Evolutionary conservation across 345 rosid genomes (phyloP).

Genomic region (Populus euphratica): DNA sequence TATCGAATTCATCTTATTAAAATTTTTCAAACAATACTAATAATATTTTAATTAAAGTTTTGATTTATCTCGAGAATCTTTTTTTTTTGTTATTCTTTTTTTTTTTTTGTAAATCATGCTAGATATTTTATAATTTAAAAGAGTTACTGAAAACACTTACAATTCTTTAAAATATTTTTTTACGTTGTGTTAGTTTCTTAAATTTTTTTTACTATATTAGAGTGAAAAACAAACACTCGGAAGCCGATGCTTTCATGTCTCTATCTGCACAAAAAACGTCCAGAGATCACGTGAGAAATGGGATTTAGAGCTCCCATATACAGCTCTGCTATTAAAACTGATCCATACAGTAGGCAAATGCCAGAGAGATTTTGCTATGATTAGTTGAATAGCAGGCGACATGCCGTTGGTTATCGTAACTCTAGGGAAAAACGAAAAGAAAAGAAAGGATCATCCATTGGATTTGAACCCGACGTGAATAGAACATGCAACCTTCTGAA

Average conservation of each 20-base stretch:
- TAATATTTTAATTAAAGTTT: too few relatives aligned
- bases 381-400: background rate
- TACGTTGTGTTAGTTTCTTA: too few relatives aligned
- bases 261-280: background rate
- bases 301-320: background rate
- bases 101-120: too few relatives aligned
- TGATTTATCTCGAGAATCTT: accelerated
- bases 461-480: constrained; percentile 82
- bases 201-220: too few relatives aligned
- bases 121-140: too few relatives aligned
- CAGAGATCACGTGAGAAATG: background rate
- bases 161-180: too few relatives aligned
- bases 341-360: background rate
- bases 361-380: background rate
- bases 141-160: too few relatives aligned
- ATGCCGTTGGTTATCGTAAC: background rate
- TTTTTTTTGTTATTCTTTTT: too few relatives aligned
- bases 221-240: too few relatives aligned
- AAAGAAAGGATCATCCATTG: background rate
- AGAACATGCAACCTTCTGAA: constrained; percentile 99
- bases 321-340: background rate
- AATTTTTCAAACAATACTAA: accelerated
- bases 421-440: background rate
- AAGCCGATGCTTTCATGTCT: too few relatives aligned
- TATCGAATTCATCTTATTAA: accelerated